Evolutionary conservation across 768 basidiomycete genomes (phyloP), one percentile per base, ranked within the genome.

Genomic region (Hygrocybe punicea): DNA sequence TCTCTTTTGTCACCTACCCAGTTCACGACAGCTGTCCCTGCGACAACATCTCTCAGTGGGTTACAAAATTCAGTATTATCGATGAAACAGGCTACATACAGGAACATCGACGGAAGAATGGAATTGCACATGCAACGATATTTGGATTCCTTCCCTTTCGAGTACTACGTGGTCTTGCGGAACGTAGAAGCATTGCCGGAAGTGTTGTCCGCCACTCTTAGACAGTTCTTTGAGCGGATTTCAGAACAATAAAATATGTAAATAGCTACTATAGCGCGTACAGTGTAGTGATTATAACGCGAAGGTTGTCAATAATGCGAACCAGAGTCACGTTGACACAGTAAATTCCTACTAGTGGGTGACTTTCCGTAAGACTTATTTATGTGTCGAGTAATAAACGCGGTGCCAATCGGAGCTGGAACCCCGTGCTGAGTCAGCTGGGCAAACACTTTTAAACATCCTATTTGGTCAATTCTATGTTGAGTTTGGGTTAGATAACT

Each of bases 121-220:
- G 90, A 97, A 70, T 73, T 99, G 57, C 84, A 90, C 66, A 81
- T 96, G 74, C 81, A 88, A 64, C 84, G 92, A 48, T 98, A 99
- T 69, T 73, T 98, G 63, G 96, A 98, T 67, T 86, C 92, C 3
- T 98, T 98, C 81, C 97, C 97, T 0, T 98, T 98, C 74, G 93
- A 98, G 73, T 96, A 95, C 67, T 98, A 93, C 63, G 88, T 98
- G 48, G 86, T 99, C n/a, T 70, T 99, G 51, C 77, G 94, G 58
- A 83, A 89, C 61, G 92, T 96, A 44, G 93, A 96, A 71, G 86
- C 92, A 16, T 73, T 99, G 36, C 96, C 97, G 3, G 90, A 94
- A 55, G 91, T 97, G 11, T 74, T 99, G 62, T 81, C 90, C 19
- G 84, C 85, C 47, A 97, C 93, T 2, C 73, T 99, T 58, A 88